These are phyloP conservation scores for Wickerhamiella alocasiicola DNA, from an alignment of 805 yeast genomes.

Conservation along the genomic window DNA sequence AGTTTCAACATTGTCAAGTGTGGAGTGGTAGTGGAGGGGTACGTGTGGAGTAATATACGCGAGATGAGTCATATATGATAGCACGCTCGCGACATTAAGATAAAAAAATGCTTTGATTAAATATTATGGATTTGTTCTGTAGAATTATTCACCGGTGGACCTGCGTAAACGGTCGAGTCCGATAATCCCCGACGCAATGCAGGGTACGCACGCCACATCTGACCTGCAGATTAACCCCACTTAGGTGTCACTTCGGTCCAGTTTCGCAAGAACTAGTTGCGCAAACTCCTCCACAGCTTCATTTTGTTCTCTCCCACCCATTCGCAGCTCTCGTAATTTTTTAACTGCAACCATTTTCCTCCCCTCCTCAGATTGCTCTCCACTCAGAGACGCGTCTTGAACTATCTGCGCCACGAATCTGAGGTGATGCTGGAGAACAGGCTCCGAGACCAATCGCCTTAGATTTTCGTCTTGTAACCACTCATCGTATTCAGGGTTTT, in stretches of 20 bases:
- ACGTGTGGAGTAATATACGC: not conserved
- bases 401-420: slow-evolving; percentile 36
- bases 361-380: slow-evolving; percentile 42
- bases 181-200: too few species aligned
- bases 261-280: slow-evolving; percentile 12
- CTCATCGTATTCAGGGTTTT: not conserved
- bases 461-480: slow-evolving; percentile 8
- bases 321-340: slow-evolving; percentile 47
- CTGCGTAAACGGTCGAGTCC: too few species aligned
- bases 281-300: slow-evolving; percentile 61
- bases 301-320: slow-evolving; percentile 56
- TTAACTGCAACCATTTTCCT: slow-evolving; percentile 47
- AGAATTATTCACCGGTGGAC: too few species aligned
- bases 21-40: not conserved
- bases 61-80: slow-evolving; percentile 8
- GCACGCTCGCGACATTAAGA: too few species aligned
- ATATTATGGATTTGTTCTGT: too few species aligned
- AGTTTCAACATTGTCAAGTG: not conserved
- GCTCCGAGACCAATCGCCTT: slow-evolving; percentile 35
- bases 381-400: slow-evolving; percentile 35
- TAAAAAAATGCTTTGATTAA: too few species aligned
- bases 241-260: not conserved
- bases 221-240: not conserved
- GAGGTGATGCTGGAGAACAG: slow-evolving; percentile 47
- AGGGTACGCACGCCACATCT: too few species aligned